Percentiles rank a stretch among this genome's conserved stretches.
Conservation (phyloP, 768 basidiomycete species). For the Mycena vulgaris region DNA sequence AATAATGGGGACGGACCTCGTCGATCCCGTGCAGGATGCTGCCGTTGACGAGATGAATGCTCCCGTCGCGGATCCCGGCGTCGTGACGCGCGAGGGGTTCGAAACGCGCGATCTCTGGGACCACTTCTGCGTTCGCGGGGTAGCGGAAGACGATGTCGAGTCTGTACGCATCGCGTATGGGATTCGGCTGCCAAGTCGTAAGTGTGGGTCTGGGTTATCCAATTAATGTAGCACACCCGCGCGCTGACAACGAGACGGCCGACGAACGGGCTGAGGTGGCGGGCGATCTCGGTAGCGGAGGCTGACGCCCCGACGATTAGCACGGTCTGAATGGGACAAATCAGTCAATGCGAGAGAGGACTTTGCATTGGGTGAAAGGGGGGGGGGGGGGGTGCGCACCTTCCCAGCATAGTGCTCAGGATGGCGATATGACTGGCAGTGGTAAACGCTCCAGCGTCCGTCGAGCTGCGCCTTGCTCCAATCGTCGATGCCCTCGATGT, state of each 20-base stretch:
- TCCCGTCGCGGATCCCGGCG: slow-evolving; percentile 40
- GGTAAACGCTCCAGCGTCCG: slow-evolving; percentile 38
- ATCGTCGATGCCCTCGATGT: slow-evolving; percentile 43
- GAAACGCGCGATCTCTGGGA: slow-evolving; percentile 35
- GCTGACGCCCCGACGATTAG: slow-evolving; percentile 36
- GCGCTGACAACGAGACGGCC: slow-evolving; percentile 32
- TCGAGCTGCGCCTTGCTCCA: slow-evolving; percentile 43
- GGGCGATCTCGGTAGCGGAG: slow-evolving; percentile 34
- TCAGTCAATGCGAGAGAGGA: too few relatives aligned
- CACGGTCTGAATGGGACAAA: slow-evolving; percentile 21
- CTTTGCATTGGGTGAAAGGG: neutral
- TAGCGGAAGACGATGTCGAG: slow-evolving; percentile 4
- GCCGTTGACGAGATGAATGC: slow-evolving; percentile 47
- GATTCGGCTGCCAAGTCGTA: slow-evolving; percentile 9
- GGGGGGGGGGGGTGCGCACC: slow-evolving; percentile 30
- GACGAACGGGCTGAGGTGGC: slow-evolving; percentile 26
- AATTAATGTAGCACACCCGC: slow-evolving; percentile 24
- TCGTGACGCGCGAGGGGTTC: slow-evolving; percentile 29
- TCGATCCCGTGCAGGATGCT: slow-evolving; percentile 45
- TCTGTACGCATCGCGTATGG: neutral
- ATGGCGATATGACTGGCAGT: slow-evolving; percentile 48
- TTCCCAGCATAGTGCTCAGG: slow-evolving; percentile 47
- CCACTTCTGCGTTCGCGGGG: neutral
- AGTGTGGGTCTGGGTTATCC: too few relatives aligned
- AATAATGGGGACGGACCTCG: slow-evolving; percentile 21